Base-by-base conservation (phyloP, 2,329 filamentous ascomycete species). In the Allantophomopsis cytisporea region DNA sequence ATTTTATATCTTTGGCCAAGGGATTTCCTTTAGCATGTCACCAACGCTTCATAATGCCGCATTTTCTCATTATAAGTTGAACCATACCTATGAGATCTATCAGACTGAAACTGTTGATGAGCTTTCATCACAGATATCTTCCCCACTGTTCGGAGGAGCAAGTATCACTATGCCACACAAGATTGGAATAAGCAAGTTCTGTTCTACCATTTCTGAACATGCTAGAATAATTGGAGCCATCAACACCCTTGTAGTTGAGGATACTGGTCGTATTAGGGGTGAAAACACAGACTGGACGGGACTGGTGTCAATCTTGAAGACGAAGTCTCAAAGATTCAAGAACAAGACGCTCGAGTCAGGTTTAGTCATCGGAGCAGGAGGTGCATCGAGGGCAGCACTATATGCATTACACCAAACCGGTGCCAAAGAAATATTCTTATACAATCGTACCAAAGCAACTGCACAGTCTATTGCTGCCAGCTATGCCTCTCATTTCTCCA, bases 81-180 rank as follows among this genome's bases (percentile, higher is more conserved):
- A 62, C 31, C 74, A 71, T 66, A 62, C 58, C 40, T 69, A 74
- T 47, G 50, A 64, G 28, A 40, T 40, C 13, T 33, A 36, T 16
- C 34, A 40, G 18, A 40, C 39, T 7, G 14, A 36, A 12, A 40
- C 33, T 13, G 39, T 40, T 16, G 39, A 40, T 14, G 33, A 40
- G 18, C 61, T 70, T 8, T 62, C 73, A 17, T 71, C 75, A 45
- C 71, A 69, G 2, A 57, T 58, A 23, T 62, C 69, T 45, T 64
- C 74, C 45, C 44, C 57, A 7, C 49, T 56, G 15, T 75, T 73
- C 48, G 80, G 77, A 51, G 78, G 76, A 70, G 59, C 79, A 15
- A 76, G 80, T 3, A 76, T 89, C 31, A 89, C 83, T 15, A 91
- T 89, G 83, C 84, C 84, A 0, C 78, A 85, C 64, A 89, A 91